Evolutionary conservation across 2,329 filamentous ascomycete species (phyloP), one percentile per base, ranked within the genome.

Genomic region (Hypoxylon sp.): DNA sequence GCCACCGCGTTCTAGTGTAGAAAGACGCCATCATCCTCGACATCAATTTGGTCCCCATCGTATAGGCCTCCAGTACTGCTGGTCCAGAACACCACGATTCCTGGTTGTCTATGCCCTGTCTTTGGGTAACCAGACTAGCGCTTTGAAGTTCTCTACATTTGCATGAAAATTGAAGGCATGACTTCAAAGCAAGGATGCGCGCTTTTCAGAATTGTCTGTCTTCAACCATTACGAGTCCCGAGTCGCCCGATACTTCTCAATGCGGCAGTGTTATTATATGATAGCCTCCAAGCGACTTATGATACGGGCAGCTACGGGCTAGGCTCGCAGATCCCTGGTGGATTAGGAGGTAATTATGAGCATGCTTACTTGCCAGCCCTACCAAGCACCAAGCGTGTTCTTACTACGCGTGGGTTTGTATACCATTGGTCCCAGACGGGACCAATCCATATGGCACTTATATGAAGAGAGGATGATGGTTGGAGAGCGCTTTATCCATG

Each of bases 221-320:
- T 56, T 11, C 25, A 34, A 55, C 34, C 41, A 34, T 55, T 21
- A 6, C 19, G 11, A n/a, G 16, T 46, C 27, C 23, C 27, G 25
- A 3, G 8, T 55, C 52, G 52, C 54, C 16, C 23, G 21, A 48
- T 57, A 16, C 16, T 19, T 57, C 30, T 39, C 21, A 46, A 52
- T 52, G 32, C 29, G 32, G 48, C 23, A 48, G 29, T 12, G 11
- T 48, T n/a, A 16, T 21, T 12, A 3, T 37, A 34, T 12, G 11
- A 12, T 5, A 34, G 30, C 30, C 30, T 34, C 11, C 30, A 5
- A 5, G 30, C 30, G 12, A 34, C 8, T 30, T 30, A 34, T 34
- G 12, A 2, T 14, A 34, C 29, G 29, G 27, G 27, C 27, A n/a
- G n/a, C 6, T 27, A 27, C 25, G 11, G 34, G n/a, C 7, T 39